These are phyloP conservation scores for Grosmannia clavigera DNA, from an alignment of 2,329 filamentous ascomycete genomes.

Conservation along the genomic window DNA sequence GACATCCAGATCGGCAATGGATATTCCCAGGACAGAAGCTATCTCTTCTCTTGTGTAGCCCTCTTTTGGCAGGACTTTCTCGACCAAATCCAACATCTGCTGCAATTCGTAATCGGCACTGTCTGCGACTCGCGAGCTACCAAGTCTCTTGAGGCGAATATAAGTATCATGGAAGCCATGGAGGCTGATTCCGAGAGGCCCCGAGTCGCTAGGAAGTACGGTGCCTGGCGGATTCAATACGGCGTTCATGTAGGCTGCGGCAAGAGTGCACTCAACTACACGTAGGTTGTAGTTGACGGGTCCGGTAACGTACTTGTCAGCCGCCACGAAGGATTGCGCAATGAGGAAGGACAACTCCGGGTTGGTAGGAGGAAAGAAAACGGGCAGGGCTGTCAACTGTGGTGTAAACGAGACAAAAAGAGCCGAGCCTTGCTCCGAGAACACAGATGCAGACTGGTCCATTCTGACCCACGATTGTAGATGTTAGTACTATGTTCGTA, in stretches of 20 bases:
- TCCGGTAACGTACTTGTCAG: slow-evolving; percentile 88
- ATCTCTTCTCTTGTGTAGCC: slow-evolving; percentile 87
- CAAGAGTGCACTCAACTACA: slow-evolving; percentile 88
- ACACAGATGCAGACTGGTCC: slow-evolving; percentile 95
- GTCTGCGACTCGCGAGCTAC: slow-evolving; percentile 18
- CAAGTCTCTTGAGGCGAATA: slow-evolving; percentile 43
- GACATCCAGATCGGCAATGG: slow-evolving; percentile 58
- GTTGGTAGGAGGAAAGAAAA: slow-evolving; percentile 68
- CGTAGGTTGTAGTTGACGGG: slow-evolving; percentile 94
- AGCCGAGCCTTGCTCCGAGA: slow-evolving; percentile 74
- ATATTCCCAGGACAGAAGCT: slow-evolving; percentile 52
- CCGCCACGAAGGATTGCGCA: slow-evolving; percentile 84
- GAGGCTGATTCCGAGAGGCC: slow-evolving; percentile 71
- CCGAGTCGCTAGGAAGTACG: slow-evolving; percentile 60
- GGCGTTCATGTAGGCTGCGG: slow-evolving; percentile 56
- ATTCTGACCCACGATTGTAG: slow-evolving; percentile 44
- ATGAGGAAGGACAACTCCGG: slow-evolving; percentile 86
- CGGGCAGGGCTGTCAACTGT: slow-evolving; percentile 58
- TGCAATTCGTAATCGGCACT: slow-evolving; percentile 52
- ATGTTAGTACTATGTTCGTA: not conserved
- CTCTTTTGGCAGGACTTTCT: slow-evolving; percentile 60
- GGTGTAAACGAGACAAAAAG: slow-evolving; percentile 87
- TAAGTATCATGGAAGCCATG: slow-evolving; percentile 79
- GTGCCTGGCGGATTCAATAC: slow-evolving; percentile 43
- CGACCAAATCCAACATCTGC: slow-evolving; percentile 56